A percentile compares a stretch with the other conserved stretches of the same genome.
Conservation (phyloP, 176 grass and related monocot genomes). For the Elaeis guineensis region DNA sequence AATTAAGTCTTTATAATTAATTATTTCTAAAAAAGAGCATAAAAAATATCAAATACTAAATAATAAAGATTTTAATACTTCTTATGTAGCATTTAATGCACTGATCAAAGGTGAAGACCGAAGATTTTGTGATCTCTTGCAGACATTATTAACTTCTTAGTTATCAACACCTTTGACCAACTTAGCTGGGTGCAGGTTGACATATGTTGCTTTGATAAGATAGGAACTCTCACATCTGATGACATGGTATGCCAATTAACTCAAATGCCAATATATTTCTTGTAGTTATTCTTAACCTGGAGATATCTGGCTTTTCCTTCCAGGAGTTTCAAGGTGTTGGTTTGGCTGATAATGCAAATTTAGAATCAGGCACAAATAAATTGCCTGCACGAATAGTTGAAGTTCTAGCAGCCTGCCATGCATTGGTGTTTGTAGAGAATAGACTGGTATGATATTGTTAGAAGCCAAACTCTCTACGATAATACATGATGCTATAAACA, state of each 20-base stretch:
- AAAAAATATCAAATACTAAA: no score
- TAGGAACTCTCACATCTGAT: conserved; percentile 93
- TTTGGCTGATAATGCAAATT: conserved; percentile 51
- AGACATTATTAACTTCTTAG: no score
- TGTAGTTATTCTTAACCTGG: no score
- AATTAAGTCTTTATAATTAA: no score
- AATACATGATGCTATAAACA: neutral
- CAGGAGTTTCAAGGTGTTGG: conserved; percentile 99
- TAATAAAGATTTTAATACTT: no score
- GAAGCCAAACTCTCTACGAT: conserved; percentile 7
- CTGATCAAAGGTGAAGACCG: conserved; percentile 33
- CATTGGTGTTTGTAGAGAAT: conserved; percentile 96
- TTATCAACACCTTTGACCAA: neutral
- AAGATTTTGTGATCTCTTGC: no score
- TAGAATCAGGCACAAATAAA: conserved; percentile 76
- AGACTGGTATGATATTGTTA: conserved; percentile 56
- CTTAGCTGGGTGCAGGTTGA: conserved; percentile 63
- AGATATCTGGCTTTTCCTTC: conserved; percentile 19
- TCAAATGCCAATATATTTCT: no score
- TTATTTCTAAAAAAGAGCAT: no score
- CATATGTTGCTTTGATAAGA: conserved; percentile 99
- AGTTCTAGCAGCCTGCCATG: conserved; percentile 75
- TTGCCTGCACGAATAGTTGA: conserved; percentile 62
- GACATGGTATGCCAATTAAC: conserved; percentile 63
- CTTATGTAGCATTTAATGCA: no score